A percentile compares a stretch with the other conserved stretches of the same genome.
Conservation (phyloP, 2,329 filamentous ascomycete genomes). For the Aspergillus niger region DNA sequence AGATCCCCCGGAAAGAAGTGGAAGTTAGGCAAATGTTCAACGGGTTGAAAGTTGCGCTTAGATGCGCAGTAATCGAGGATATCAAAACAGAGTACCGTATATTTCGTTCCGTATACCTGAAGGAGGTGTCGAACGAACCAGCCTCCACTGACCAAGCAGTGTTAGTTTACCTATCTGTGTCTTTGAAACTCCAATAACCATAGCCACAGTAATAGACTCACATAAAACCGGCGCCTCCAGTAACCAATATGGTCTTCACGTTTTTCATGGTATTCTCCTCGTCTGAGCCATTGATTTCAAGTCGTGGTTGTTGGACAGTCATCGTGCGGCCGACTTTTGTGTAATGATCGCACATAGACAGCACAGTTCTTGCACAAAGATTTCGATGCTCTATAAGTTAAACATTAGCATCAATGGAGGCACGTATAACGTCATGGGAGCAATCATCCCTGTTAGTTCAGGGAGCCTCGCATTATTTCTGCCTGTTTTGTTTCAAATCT, state of each 20-base stretch:
- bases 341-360: background rate
- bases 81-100: constrained; percentile 80
- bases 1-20: constrained; percentile 78
- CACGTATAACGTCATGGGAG: background rate
- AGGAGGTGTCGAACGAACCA: constrained; percentile 80
- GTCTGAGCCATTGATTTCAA: background rate
- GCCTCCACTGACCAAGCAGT: constrained; percentile 54
- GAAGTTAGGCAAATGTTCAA: constrained; percentile 64
- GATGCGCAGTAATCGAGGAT: constrained; percentile 83
- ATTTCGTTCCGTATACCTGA: constrained; percentile 67
- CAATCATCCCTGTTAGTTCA: too few relatives aligned
- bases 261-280: background rate
- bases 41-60: constrained; percentile 71
- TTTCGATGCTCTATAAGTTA: background rate
- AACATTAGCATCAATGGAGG: background rate
- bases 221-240: constrained; percentile 11
- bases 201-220: background rate
- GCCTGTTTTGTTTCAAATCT: too few relatives aligned
- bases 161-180: background rate
- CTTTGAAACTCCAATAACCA: background rate
- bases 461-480: too few relatives aligned
- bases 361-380: background rate
- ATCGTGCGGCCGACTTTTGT: background rate
- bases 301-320: background rate
- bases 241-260: constrained; percentile 5